Percentiles rank a stretch among this genome's conserved stretches.
Evolutionary conservation across 345 rosid genomes (phyloP).

Genomic region (Dipteronia sinensis): DNA sequence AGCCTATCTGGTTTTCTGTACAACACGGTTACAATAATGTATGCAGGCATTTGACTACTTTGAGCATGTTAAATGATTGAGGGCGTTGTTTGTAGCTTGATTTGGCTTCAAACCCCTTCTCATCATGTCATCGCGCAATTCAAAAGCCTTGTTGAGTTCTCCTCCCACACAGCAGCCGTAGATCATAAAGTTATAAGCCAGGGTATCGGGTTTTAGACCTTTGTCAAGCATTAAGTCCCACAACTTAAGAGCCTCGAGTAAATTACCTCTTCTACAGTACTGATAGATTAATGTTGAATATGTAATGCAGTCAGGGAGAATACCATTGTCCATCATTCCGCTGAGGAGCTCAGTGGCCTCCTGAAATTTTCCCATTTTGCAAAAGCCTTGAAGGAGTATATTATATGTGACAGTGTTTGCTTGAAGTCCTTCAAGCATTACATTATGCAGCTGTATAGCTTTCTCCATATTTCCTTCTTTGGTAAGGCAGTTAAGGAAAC

Average conservation of each 20-base stretch:
- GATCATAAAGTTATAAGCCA: conserved; percentile 72
- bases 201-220: conserved; percentile 68
- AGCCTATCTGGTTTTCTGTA: not conserved
- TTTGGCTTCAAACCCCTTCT: conserved; percentile 54
- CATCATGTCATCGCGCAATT: conserved; percentile 70
- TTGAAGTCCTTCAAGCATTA: conserved; percentile 59
- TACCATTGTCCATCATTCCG: conserved; percentile 57
- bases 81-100: conserved; percentile 19
- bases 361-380: conserved; percentile 66
- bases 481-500: conserved; percentile 74
- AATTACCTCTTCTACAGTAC: conserved; percentile 54
- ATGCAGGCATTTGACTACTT: not conserved
- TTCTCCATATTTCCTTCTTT: conserved; percentile 65
- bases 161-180: conserved; percentile 70
- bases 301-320: conserved; percentile 81
- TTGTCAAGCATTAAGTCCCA: conserved; percentile 72
- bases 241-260: conserved; percentile 58
- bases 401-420: conserved; percentile 75
- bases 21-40: not conserved
- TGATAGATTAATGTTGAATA: conserved; percentile 80
- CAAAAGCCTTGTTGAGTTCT: conserved; percentile 55
- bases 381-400: conserved; percentile 74
- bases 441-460: conserved; percentile 70
- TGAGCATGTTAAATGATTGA: conserved; percentile 18
- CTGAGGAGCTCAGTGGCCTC: conserved; percentile 61